These are phyloP conservation scores for Rhynchospora pubera DNA, from an alignment of 176 grass and related monocot genomes.

Conservation along the genomic window DNA sequence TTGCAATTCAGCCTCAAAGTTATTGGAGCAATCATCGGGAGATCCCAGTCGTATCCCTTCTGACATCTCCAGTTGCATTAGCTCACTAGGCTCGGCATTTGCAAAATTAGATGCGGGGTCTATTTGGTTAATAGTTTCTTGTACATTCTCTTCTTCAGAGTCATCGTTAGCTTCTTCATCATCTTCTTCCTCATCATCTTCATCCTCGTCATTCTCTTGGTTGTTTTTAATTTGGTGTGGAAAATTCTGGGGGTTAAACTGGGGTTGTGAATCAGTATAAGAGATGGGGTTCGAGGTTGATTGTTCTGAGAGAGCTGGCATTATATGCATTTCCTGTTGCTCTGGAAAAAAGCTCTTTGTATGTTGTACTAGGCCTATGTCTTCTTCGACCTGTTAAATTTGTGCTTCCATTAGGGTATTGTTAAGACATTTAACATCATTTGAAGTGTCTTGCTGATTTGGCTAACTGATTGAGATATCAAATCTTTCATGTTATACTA, in stretches of 20 bases:
- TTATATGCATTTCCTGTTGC: constrained; percentile 27
- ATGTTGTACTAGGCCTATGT: constrained; percentile 45
- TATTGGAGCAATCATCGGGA: constrained; percentile 46
- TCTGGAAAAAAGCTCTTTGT: constrained; percentile 59
- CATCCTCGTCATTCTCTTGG: background rate
- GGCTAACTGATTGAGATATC: background rate
- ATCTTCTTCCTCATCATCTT: constrained; percentile 7
- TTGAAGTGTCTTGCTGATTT: background rate
- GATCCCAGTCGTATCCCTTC: constrained; percentile 30
- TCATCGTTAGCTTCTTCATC: constrained; percentile 19
- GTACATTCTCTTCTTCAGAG: constrained; percentile 37
- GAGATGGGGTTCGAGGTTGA: constrained; percentile 60
- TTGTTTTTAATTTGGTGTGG: background rate
- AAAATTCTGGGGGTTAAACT: constrained; percentile 11
- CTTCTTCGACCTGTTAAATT: constrained; percentile 67
- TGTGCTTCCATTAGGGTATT: background rate
- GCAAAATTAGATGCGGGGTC: background rate
- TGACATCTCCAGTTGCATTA: constrained; percentile 43
- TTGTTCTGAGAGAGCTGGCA: constrained; percentile 55
- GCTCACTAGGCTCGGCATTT: constrained; percentile 24
- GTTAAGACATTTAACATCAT: background rate
- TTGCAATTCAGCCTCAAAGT: constrained; percentile 36
- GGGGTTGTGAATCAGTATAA: constrained; percentile 12
- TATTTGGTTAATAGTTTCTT: background rate
- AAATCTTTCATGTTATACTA: background rate